phyloP scores from a whole-genome alignment of 1,284 basidiomycete species.

The Xerocomus cyaneibrunnescens region DNA sequence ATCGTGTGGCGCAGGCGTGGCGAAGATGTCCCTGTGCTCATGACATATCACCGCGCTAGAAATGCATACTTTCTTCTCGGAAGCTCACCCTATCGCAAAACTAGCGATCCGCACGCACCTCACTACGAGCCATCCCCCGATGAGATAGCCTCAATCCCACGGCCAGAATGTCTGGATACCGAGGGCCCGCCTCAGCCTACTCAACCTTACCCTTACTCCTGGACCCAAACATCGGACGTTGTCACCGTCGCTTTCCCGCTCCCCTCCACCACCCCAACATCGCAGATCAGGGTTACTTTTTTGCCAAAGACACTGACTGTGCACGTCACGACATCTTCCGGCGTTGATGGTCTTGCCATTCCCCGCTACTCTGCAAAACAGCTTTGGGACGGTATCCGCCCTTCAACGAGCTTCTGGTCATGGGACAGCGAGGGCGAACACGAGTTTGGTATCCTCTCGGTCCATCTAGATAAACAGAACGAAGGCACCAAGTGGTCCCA shows the following conservation, averaged over 20 bases:
- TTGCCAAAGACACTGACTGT: slow-evolving; percentile 65
- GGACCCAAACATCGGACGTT: slow-evolving; percentile 85
- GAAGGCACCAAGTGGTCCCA: slow-evolving; percentile 83
- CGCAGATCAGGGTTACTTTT: slow-evolving; percentile 67
- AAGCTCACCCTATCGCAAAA: slow-evolving; percentile 51
- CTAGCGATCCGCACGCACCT: slow-evolving; percentile 34
- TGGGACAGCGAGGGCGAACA: slow-evolving; percentile 76
- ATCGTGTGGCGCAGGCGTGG: slow-evolving; percentile 71
- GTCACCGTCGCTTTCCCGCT: slow-evolving; percentile 83
- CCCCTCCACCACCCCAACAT: slow-evolving; percentile 63
- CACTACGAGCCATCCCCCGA: slow-evolving; percentile 58
- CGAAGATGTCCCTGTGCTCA: slow-evolving; percentile 66
- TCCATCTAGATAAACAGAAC: slow-evolving; percentile 85
- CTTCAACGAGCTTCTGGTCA: slow-evolving; percentile 81
- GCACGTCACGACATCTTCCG: slow-evolving; percentile 46
- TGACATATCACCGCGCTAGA: slow-evolving; percentile 47
- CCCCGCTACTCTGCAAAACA: slow-evolving; percentile 61
- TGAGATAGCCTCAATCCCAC: slow-evolving; percentile 68
- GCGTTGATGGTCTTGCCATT: slow-evolving; percentile 40
- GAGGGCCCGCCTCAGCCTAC: slow-evolving; percentile 28
- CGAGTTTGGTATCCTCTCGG: slow-evolving; percentile 65
- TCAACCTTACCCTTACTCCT: slow-evolving; percentile 78
- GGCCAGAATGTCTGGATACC: slow-evolving; percentile 50
- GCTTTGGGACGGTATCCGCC: slow-evolving; percentile 76
- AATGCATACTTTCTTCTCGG: slow-evolving; percentile 57